Conservation (phyloP, 2,329 filamentous ascomycete genomes). For the Penicillium sp. region DNA sequence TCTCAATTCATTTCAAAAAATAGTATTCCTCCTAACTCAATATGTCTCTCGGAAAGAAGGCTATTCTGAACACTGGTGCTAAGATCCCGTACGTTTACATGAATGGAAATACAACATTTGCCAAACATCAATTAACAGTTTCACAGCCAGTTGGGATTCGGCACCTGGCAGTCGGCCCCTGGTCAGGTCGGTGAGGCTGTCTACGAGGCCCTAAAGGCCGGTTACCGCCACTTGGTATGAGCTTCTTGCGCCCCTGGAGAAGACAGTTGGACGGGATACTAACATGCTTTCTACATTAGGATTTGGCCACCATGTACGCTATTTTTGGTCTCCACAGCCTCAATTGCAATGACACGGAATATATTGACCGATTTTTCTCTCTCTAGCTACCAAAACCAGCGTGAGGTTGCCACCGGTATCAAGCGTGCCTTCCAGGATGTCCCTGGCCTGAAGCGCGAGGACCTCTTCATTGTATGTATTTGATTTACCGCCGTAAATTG, state of each 20-base stretch:
- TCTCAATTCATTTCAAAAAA: not conserved
- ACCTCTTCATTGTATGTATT: constrained; percentile 40
- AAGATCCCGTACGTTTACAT: constrained; percentile 37
- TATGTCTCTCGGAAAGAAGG: constrained; percentile 44
- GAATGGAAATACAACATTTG: not conserved
- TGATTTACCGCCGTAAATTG: not conserved
- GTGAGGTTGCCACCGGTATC: constrained; percentile 11
- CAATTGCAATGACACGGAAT: not conserved
- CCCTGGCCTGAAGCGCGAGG: constrained; percentile 43
- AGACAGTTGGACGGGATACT: constrained; percentile 1
- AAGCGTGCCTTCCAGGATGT: constrained; percentile 32
- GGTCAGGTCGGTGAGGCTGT: constrained; percentile 42
- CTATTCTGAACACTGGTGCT: constrained; percentile 39
- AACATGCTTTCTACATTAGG: constrained; percentile 22
- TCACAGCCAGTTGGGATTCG: constrained; percentile 39
- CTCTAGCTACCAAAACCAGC: constrained; percentile 34
- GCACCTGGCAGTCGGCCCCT: constrained; percentile 43
- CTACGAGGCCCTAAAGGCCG: constrained; percentile 41
- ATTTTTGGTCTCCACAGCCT: not conserved
- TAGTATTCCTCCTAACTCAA: not conserved
- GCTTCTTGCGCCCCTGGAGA: not conserved
- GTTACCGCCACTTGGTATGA: constrained; percentile 41
- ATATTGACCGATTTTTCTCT: not conserved
- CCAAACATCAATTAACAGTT: not conserved
- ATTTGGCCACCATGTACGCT: constrained; percentile 41